Base-by-base conservation (phyloP, 2,329 filamentous ascomycete species). In the Fusarium torreyae region DNA sequence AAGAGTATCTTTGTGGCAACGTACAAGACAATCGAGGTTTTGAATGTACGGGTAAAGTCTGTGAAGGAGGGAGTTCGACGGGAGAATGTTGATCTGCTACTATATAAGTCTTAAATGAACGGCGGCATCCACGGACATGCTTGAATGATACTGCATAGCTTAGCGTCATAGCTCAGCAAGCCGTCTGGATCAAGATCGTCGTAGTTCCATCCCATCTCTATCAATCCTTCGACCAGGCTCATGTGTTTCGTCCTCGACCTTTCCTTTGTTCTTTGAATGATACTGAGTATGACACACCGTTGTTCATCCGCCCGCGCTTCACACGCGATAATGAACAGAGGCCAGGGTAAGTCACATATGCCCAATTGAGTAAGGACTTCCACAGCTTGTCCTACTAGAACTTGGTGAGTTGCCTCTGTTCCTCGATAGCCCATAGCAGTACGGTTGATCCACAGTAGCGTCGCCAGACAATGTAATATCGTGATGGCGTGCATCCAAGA, bases 191-290 rank as follows among this genome's bases (percentile, higher is more conserved):
- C 52, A n/a, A 55, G 52, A 31, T 55, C 42, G 33, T 46, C 34
- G 14, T 46, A 55, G 9, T 46, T 55, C 52, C 42, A 46, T 6
- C 7, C n/a, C 14, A 20, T 55, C 24, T 55, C 52, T 39, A 55
- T 55, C n/a, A 46, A 20, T 14, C 18, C 33, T 15, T 20, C n/a
- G 9, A 46, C 52, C n/a, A 55, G n/a, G 4, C 15, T 20, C 24
- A 55, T 39, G 14, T 55, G 52, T 5, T 14, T 9, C 33, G 52
- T 40, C 15, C n/a, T 46, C 1, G 52, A 40, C 4, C 6, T 15
- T 14, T 48, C 33, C 14, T 17, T 24, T 8, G 52, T 40, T n/a
- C n/a, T n/a, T 22, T 28, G 17, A 20, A 55, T 33, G 17, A 40
- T 9, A 14, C 9, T 7, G 2, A 46, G 52, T 33, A 55, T 48